phyloP scores from a whole-genome alignment of 2,329 filamentous ascomycete genomes.

The Aspergillus fructus region DNA sequence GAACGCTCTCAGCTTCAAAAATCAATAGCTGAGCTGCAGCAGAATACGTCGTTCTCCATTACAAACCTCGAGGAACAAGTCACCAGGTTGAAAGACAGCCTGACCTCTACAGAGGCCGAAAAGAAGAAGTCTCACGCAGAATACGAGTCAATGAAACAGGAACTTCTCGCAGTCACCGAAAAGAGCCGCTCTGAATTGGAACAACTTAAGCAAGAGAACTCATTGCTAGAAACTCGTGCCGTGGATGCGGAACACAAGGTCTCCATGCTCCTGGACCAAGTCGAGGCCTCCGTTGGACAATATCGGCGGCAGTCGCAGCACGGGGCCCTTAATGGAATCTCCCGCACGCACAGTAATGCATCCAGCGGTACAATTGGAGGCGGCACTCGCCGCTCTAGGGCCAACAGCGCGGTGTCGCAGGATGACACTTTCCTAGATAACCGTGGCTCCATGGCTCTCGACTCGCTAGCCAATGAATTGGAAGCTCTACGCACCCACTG shows the following conservation, averaged over 20 bases:
- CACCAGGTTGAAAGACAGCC: conserved; percentile 64
- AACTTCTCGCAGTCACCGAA: conserved; percentile 57
- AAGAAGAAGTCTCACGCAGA: conserved; percentile 65
- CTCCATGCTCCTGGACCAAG: conserved; percentile 86
- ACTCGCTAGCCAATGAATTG: conserved; percentile 87
- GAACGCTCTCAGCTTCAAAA: conserved; percentile 68
- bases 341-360: conserved; percentile 55
- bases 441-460: conserved; percentile 71
- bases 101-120: conserved; percentile 64
- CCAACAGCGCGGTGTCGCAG: conserved; percentile 44
- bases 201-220: conserved; percentile 79
- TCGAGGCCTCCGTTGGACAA: conserved; percentile 89
- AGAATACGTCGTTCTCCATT: conserved; percentile 66
- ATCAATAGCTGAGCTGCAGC: conserved; percentile 69
- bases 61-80: conserved; percentile 71
- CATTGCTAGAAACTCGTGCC: conserved; percentile 76
- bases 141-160: conserved; percentile 54
- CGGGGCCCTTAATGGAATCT: conserved; percentile 39
- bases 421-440: conserved; percentile 49
- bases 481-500: conserved; percentile 88
- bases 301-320: conserved; percentile 74
- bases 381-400: conserved; percentile 34
- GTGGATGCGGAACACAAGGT: conserved; percentile 91
- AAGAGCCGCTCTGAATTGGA: conserved; percentile 69
- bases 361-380: conserved; percentile 49